These are phyloP conservation scores for Suillus subaureus DNA, from an alignment of 768 basidiomycete genomes.

Conservation along the genomic window DNA sequence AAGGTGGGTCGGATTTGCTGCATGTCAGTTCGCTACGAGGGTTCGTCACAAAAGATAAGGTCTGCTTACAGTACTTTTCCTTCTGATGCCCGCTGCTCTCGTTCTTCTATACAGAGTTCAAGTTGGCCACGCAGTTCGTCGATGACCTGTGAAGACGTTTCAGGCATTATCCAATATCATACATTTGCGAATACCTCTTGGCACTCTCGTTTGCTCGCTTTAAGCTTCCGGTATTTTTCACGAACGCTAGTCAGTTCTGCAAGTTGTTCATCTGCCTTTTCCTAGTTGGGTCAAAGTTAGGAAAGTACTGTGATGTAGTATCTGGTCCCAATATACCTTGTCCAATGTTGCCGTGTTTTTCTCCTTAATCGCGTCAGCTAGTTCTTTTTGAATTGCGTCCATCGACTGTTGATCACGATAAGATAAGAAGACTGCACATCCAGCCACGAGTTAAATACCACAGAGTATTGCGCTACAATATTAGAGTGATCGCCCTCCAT, in stretches of 20 bases:
- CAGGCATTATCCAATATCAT: not conserved
- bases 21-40: not conserved
- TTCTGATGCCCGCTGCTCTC: constrained; percentile 21
- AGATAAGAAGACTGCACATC: not conserved
- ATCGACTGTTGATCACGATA: constrained; percentile 15
- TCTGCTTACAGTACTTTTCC: constrained; percentile 2
- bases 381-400: constrained; percentile 13
- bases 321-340: not conserved
- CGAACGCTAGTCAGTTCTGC: constrained; percentile 15
- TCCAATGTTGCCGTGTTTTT: constrained; percentile 7
- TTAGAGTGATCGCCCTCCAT: constrained; percentile 14
- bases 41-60: not conserved
- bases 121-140: constrained; percentile 24
- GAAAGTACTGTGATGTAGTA: not conserved
- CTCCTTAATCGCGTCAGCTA: constrained; percentile 18
- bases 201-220: constrained; percentile 19
- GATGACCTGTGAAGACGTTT: constrained; percentile 17
- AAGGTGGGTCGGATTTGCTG: not conserved
- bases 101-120: constrained; percentile 18
- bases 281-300: constrained; percentile 13
- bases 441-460: constrained; percentile 4
- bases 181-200: constrained; percentile 20
- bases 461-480: constrained; percentile 10
- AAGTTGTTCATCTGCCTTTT: constrained; percentile 11
- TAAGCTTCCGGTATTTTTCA: constrained; percentile 25